These are phyloP conservation scores for Rhodosporidiobolus sp. DNA, from an alignment of 768 basidiomycete genomes.

Conservation along the genomic window DNA sequence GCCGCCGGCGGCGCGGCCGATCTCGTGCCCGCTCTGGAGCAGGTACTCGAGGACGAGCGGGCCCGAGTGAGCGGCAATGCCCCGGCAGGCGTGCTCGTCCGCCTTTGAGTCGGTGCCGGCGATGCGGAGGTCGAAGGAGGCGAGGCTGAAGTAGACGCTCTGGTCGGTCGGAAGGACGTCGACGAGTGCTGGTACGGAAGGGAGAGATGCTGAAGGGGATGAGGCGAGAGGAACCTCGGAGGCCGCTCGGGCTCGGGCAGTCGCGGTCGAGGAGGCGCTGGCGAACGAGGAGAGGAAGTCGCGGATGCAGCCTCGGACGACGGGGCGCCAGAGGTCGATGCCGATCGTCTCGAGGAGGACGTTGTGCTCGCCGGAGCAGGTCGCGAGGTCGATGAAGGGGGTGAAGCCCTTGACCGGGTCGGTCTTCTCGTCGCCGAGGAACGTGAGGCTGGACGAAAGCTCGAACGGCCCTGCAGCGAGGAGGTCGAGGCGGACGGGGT, in stretches of 20 bases:
- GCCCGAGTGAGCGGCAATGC: constrained; percentile 61
- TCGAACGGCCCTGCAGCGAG: constrained; percentile 29
- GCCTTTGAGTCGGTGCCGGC: constrained; percentile 80
- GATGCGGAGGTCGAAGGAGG: constrained; percentile 63
- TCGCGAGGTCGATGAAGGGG: constrained; percentile 30
- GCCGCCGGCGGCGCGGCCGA: constrained; percentile 16
- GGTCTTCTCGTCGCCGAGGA: constrained; percentile 24
- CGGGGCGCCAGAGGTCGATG: constrained; percentile 66
- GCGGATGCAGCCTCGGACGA: constrained; percentile 58
- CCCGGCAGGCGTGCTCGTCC: constrained; percentile 64
- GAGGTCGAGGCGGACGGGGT: constrained; percentile 34
- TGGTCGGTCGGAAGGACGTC: constrained; percentile 59
- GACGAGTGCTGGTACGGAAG: constrained; percentile 36
- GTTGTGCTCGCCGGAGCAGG: constrained; percentile 53
- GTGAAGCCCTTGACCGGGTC: neutral
- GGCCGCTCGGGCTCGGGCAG: constrained; percentile 5
- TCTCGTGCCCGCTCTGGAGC: constrained; percentile 47
- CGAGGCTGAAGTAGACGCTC: constrained; percentile 59
- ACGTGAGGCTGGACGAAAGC: neutral
- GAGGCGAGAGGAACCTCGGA: neutral
- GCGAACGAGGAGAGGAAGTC: constrained; percentile 52
- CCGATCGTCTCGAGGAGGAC: constrained; percentile 60
- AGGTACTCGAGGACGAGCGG: constrained; percentile 60
- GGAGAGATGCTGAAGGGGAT: constrained; percentile 21
- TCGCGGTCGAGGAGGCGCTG: constrained; percentile 47